Evolutionary conservation across 805 yeast genomes (phyloP).

Genomic region (Hanseniaspora thailandica): DNA sequence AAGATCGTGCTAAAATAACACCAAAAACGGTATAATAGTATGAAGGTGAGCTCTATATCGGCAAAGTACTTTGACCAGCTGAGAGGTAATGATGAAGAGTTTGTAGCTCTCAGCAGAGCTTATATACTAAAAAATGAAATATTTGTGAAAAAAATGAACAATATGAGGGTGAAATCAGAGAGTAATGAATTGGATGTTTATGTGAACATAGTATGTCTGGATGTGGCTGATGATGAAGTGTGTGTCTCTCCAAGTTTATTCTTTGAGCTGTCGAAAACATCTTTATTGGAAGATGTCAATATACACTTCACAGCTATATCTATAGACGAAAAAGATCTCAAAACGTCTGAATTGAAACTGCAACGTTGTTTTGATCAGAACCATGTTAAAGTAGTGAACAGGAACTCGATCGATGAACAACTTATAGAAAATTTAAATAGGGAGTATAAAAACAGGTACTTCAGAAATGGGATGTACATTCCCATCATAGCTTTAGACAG

Average conservation of each 20-base stretch:
- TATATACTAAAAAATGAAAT: neutral
- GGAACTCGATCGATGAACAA: neutral
- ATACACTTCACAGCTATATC: neutral
- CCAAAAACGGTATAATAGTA: neutral
- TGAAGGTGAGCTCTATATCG: neutral
- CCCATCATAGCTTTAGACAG: neutral
- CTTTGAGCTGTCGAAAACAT: neutral
- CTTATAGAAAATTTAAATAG: neutral
- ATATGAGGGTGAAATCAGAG: neutral
- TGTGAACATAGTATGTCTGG: neutral
- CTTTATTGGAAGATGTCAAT: neutral
- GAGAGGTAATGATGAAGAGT: neutral
- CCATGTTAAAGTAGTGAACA: neutral
- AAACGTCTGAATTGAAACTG: neutral
- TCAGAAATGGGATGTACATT: neutral
- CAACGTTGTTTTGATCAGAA: neutral
- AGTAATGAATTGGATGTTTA: neutral
- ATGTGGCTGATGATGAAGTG: neutral
- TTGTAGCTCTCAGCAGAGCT: neutral
- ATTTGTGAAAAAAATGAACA: neutral
- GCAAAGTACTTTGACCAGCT: neutral
- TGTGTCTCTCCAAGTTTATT: neutral
- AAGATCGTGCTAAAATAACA: neutral
- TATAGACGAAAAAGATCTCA: neutral
- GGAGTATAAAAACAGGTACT: neutral